A percentile compares a stretch with the other conserved stretches of the same genome.
Evolutionary conservation across 768 basidiomycete species (phyloP).

Genomic region (Lentinus tigrinus): DNA sequence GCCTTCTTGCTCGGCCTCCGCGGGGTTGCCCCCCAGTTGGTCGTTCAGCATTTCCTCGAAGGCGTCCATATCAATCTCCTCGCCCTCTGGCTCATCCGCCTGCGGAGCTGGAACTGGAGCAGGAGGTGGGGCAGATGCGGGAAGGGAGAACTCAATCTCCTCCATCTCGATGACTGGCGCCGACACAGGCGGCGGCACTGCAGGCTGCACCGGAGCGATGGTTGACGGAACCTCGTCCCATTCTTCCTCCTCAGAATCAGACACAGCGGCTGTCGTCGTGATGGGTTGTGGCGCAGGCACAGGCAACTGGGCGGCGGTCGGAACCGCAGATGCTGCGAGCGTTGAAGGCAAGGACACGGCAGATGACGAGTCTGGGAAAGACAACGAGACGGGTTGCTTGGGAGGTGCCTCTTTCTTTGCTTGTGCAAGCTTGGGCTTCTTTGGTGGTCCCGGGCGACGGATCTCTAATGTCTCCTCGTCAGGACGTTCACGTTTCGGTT

Average conservation of each 20-base stretch:
- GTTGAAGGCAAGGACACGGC: slow-evolving; percentile 19
- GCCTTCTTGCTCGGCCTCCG: slow-evolving; percentile 4
- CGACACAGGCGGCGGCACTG: slow-evolving; percentile 11
- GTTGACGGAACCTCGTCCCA: slow-evolving; percentile 26
- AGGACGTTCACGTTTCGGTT: background rate
- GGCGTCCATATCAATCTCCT: slow-evolving; percentile 20
- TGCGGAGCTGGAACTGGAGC: background rate
- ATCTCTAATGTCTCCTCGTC: slow-evolving; percentile 10
- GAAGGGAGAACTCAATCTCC: slow-evolving; percentile 21
- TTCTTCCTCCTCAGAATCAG: slow-evolving; percentile 25
- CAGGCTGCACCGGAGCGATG: background rate
- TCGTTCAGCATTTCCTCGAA: slow-evolving; percentile 19
- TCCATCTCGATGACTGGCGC: slow-evolving; percentile 24
- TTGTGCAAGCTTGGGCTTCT: slow-evolving; percentile 13
- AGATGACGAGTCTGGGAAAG: slow-evolving; percentile 4
- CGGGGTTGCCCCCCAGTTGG: slow-evolving; percentile 2
- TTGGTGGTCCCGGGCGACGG: slow-evolving; percentile 11
- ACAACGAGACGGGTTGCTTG: slow-evolving; percentile 15
- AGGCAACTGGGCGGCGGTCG: background rate
- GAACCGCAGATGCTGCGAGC: background rate
- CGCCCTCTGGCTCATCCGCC: slow-evolving; percentile 18
- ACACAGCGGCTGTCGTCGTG: slow-evolving; percentile 1
- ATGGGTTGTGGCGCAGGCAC: slow-evolving; percentile 2
- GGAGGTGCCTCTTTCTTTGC: slow-evolving; percentile 15
- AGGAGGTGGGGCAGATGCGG: background rate